Base-by-base conservation (phyloP, 129 eudicot genomes). In the Pulicaria dysenterica region DNA sequence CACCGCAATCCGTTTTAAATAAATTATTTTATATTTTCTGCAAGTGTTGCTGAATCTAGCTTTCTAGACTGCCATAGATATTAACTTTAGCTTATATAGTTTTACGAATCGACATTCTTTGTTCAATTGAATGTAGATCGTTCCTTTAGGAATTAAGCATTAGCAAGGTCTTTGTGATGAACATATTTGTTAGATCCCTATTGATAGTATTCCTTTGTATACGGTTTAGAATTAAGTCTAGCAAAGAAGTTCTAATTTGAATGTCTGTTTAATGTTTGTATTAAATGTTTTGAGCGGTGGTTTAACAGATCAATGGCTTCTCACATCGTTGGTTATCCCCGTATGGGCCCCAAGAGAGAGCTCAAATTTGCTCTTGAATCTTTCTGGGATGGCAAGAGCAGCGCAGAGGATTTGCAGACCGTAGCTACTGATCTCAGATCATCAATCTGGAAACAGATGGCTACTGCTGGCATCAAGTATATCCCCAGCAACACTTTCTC, bases 331-430 rank as follows among this genome's bases (percentile, higher is more conserved):
- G 98, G 98, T 73, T 94, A 90, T 62, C 98, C 98, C 67, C 98
- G 97, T 58, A 90, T 94, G 98, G 98, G 98, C 37, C 96, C 98
- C 46, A 94, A 94, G 86, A 94, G 99, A 86, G 99, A 94, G 89
- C 86, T 94, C 64, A 94, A 94, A 76, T 94, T 94, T 70, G 99
- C 99, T 75, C 83, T 94, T 45, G 99, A 94, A 65, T 94, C 99
- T 0, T 94, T 94, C 86, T 94, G 99, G 99, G 99, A 94, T 90
- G 91, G 91, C 15, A 94, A 94, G 94, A 88, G 88, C 85, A 88
- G 73, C 53, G 97, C 99, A 15, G 97, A 88, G 84, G 99, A 94
- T 39, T 80, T 94, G 88, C 83, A 90, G 53, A 86, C 91, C 72
- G 99, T 94, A 62, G 75, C 99, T 8, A 85, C 96, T 51, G 96